These are phyloP conservation scores for Botryotinia narcissicola DNA, from an alignment of 2,329 filamentous ascomycete genomes.

Conservation along the genomic window DNA sequence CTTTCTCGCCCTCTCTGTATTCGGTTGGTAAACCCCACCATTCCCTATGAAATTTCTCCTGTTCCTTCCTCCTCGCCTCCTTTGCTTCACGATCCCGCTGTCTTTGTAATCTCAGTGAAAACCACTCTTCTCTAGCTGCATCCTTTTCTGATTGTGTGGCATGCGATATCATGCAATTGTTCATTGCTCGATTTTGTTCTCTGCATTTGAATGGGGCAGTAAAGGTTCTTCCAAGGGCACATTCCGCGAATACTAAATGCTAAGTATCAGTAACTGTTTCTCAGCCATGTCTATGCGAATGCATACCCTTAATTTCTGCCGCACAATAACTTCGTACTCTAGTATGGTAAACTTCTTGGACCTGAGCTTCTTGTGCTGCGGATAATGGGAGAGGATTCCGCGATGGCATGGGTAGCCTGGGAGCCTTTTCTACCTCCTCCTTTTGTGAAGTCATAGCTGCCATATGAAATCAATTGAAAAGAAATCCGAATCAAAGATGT, in stretches of 20 bases:
- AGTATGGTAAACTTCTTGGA: slow-evolving; percentile 76
- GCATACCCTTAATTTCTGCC: slow-evolving; percentile 71
- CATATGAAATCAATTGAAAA: slow-evolving; percentile 24
- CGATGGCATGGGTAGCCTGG: slow-evolving; percentile 48
- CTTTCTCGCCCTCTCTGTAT: slow-evolving; percentile 56
- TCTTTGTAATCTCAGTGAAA: slow-evolving; percentile 70
- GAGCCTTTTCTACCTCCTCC: slow-evolving; percentile 31
- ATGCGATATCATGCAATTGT: slow-evolving; percentile 85
- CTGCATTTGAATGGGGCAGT: slow-evolving; percentile 86
- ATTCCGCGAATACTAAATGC: slow-evolving; percentile 80
- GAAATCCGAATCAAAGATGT: slow-evolving; percentile 1
- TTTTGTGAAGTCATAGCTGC: slow-evolving; percentile 35
- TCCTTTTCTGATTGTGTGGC: slow-evolving; percentile 85
- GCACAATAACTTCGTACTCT: slow-evolving; percentile 74
- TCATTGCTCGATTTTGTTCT: slow-evolving; percentile 78
- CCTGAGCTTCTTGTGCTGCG: slow-evolving; percentile 75
- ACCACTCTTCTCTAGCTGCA: slow-evolving; percentile 90
- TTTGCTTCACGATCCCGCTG: slow-evolving; percentile 65
- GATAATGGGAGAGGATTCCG: slow-evolving; percentile 82
- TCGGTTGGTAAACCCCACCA: slow-evolving; percentile 64
- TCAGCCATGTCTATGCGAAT: background rate
- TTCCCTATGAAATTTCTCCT: slow-evolving; percentile 63
- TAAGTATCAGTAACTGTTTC: slow-evolving; percentile 1
- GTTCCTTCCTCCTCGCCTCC: slow-evolving; percentile 56
- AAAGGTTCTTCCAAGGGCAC: slow-evolving; percentile 81